These are phyloP conservation scores for Nakazawaea wickerhamii DNA, from an alignment of 805 yeast genomes.

Conservation along the genomic window DNA sequence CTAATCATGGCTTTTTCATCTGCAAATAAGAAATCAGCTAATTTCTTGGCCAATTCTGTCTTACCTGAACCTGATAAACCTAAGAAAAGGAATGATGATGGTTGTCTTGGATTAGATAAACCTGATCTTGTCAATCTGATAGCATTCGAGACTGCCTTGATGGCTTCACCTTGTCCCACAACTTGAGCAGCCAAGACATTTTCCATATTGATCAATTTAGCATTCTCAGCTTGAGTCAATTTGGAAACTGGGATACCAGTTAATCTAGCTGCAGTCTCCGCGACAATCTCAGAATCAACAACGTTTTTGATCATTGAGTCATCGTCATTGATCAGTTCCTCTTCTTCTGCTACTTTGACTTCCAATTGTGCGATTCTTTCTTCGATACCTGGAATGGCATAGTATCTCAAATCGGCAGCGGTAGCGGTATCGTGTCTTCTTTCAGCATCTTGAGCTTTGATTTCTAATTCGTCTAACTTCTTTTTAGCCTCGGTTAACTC, in stretches of 20 bases:
- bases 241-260: constrained; percentile 97
- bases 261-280: constrained; percentile 95
- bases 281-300: constrained; percentile 82
- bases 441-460: constrained; percentile 93
- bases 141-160: constrained; percentile 93
- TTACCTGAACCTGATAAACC: constrained; percentile 98
- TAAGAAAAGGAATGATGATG: constrained; percentile 89
- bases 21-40: constrained; percentile 92
- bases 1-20: constrained; percentile 97
- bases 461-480: constrained; percentile 86
- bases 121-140: constrained; percentile 92
- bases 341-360: constrained; percentile 71
- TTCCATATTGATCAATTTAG: constrained; percentile 93
- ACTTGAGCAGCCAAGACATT: constrained; percentile 73
- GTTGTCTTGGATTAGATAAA: constrained; percentile 92
- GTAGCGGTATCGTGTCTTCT: constrained; percentile 92
- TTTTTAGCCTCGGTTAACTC: constrained; percentile 85
- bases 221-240: constrained; percentile 90
- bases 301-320: constrained; percentile 78
- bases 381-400: constrained; percentile 92
- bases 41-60: constrained; percentile 94
- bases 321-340: constrained; percentile 37
- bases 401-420: constrained; percentile 93
- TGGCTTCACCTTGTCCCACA: constrained; percentile 95
- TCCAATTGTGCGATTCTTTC: constrained; percentile 74